phyloP scores from a whole-genome alignment of 1,139 yeast species.

The Blastobotrys serpentis region DNA sequence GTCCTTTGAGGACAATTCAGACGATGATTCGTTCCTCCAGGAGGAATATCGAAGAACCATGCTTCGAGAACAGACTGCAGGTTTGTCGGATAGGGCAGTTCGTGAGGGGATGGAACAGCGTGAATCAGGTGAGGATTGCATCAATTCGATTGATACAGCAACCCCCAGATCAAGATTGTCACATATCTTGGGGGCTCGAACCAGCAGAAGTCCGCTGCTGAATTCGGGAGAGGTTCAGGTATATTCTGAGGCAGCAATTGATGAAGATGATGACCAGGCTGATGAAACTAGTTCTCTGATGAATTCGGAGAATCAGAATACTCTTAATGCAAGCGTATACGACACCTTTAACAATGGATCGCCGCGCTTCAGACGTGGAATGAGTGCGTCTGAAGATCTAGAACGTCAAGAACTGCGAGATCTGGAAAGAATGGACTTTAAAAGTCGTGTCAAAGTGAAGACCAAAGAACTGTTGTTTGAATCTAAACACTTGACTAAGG shows the following conservation, averaged over 20 bases:
- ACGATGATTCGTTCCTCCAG: not conserved
- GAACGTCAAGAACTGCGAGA: conserved; percentile 10
- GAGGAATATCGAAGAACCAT: conserved; percentile 2
- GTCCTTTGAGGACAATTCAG: conserved; percentile 1
- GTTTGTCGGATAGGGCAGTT: conserved; percentile 58
- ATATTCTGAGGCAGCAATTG: conserved; percentile 10
- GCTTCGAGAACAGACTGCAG: conserved; percentile 64
- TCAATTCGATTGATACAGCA: not conserved
- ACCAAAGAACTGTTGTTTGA: conserved; percentile 7
- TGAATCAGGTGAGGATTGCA: not conserved
- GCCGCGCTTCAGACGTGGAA: not conserved
- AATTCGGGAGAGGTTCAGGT: conserved; percentile 6
- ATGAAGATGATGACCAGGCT: not conserved
- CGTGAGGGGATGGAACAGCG: conserved; percentile 39
- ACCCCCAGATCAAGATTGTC: conserved; percentile 8
- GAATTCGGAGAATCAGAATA: conserved; percentile 1
- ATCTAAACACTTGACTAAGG: conserved; percentile 3
- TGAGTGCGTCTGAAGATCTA: conserved; percentile 6
- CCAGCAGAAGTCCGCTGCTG: conserved; percentile 6
- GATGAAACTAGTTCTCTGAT: conserved; percentile 6
- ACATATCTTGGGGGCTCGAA: conserved; percentile 12
- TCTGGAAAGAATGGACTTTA: not conserved
- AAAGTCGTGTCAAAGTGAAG: not conserved
- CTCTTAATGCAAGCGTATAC: not conserved
- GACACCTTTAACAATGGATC: not conserved